These are phyloP conservation scores for Bodo saltans DNA, from an alignment of 78 protist genomes.

Conservation along the genomic window DNA sequence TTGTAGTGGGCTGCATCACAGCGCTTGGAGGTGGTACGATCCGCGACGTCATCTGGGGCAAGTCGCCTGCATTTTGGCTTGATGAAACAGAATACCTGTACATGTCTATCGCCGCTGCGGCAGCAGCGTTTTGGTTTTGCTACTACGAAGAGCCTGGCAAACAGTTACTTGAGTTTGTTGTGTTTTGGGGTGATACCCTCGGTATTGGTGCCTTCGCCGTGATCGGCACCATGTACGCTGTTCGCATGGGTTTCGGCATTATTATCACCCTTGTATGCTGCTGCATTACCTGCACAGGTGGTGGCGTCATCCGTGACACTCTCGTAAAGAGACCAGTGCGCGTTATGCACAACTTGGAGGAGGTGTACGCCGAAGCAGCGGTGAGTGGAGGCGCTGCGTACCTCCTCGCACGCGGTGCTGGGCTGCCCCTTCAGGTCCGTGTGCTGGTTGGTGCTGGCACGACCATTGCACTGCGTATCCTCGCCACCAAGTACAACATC, in stretches of 20 bases:
- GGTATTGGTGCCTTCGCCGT: slow-evolving; percentile 35
- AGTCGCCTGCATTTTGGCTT: slow-evolving; percentile 24
- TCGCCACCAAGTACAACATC: too few relatives aligned
- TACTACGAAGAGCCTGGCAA: not conserved
- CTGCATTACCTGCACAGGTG: slow-evolving; percentile 30
- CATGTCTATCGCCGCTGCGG: not conserved
- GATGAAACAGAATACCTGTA: slow-evolving; percentile 32
- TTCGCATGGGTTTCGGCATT: slow-evolving; percentile 4
- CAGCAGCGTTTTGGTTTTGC: slow-evolving; percentile 10
- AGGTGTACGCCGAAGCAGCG: slow-evolving; percentile 25
- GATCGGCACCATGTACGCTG: slow-evolving; percentile 38
- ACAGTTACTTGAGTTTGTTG: not conserved
- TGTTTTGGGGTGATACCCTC: slow-evolving; percentile 24
- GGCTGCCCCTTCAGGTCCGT: not conserved
- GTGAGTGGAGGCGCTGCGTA: not conserved
- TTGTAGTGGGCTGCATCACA: slow-evolving; percentile 29
- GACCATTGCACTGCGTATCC: too few relatives aligned
- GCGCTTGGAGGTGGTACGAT: slow-evolving; percentile 42
- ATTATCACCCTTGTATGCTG: slow-evolving; percentile 9
- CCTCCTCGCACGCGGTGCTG: not conserved
- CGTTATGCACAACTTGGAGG: slow-evolving; percentile 6
- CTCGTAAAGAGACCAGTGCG: slow-evolving; percentile 17
- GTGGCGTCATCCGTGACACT: slow-evolving; percentile 37
- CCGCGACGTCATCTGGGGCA: slow-evolving; percentile 31
- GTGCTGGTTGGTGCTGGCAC: too few relatives aligned